phyloP scores from a whole-genome alignment of 202 grass and related monocot species.

The Bolboschoenoplectus hybrid region DNA sequence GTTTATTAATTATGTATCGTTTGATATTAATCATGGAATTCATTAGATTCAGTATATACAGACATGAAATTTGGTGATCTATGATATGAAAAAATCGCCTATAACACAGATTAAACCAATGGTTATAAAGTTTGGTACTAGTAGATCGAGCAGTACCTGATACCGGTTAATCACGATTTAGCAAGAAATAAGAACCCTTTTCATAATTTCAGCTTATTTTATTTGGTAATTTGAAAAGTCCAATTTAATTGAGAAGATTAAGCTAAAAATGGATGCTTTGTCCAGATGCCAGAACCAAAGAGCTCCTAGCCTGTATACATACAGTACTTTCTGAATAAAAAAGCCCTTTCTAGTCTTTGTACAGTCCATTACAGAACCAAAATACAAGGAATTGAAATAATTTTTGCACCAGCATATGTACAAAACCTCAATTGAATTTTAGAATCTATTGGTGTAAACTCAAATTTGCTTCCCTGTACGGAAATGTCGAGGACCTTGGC shows the following conservation, averaged over 20 bases:
- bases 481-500: conserved; percentile 27
- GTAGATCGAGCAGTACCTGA: background rate
- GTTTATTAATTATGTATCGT: background rate
- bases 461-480: background rate
- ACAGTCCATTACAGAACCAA: background rate
- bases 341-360: background rate
- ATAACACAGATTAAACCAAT: background rate
- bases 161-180: background rate
- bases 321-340: background rate
- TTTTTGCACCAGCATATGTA: background rate
- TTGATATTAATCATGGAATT: background rate
- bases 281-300: background rate
- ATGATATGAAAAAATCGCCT: too few relatives aligned
- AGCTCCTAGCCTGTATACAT: background rate
- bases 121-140: background rate
- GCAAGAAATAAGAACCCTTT: too few relatives aligned
- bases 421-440: background rate
- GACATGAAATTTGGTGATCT: background rate
- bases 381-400: background rate
- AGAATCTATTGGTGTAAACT: background rate
- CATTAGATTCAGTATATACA: background rate
- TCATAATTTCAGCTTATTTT: background rate
- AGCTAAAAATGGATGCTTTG: background rate
- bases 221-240: background rate
- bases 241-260: background rate